Evolutionary conservation across 805 yeast genomes (phyloP).

Genomic region (Metschnikowia similis): DNA sequence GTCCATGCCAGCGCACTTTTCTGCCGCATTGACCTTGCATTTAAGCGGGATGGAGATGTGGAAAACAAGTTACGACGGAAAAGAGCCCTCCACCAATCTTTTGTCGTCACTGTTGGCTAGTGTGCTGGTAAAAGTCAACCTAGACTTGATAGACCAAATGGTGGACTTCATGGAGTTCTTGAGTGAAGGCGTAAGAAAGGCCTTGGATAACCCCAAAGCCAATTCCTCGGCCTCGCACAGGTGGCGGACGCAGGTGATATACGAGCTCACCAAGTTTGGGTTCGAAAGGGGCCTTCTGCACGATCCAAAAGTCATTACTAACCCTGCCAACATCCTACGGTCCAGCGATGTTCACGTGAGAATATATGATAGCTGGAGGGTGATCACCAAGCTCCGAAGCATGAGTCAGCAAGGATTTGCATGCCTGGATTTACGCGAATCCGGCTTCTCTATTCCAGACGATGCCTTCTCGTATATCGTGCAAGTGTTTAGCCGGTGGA

Average conservation of each 20-base stretch:
- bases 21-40: conserved; percentile 8
- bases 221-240: conserved; percentile 11
- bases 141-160: conserved; percentile 21
- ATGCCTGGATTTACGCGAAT: conserved; percentile 31
- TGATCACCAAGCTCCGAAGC: conserved; percentile 74
- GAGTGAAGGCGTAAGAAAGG: conserved; percentile 12
- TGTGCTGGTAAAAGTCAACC: conserved; percentile 11
- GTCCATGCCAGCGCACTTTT: conserved; percentile 19
- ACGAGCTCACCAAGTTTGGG: conserved; percentile 38
- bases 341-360: conserved; percentile 71
- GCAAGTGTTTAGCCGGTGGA: conserved; percentile 68
- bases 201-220: conserved; percentile 16
- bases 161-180: conserved; percentile 15
- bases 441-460: conserved; percentile 36
- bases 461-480: conserved; percentile 54
- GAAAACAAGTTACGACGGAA: conserved; percentile 15
- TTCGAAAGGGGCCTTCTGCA: conserved; percentile 50
- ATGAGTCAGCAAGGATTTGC: conserved; percentile 56
- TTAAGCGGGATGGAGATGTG: conserved; percentile 36
- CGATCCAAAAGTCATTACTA: conserved; percentile 87
- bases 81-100: not conserved
- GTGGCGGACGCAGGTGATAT: conserved; percentile 37
- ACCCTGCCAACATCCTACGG: conserved; percentile 79
- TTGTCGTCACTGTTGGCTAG: not conserved
- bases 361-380: conserved; percentile 82